phyloP scores from a whole-genome alignment of 768 basidiomycete species.

The Bullera alba region DNA sequence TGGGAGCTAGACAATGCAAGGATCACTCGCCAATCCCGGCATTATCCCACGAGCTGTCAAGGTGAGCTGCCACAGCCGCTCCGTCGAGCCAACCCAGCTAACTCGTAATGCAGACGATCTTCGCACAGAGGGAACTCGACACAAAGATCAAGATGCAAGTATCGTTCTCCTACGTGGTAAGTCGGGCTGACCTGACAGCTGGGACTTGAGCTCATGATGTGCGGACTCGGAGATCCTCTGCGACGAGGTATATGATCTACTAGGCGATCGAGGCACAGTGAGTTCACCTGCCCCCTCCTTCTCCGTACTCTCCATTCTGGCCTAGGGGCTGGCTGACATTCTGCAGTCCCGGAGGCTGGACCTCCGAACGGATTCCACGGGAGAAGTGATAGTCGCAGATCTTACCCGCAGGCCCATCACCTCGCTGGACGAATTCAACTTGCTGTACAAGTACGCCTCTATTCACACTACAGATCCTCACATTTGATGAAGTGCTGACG shows the following conservation, averaged over 20 bases:
- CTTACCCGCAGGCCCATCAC: slow-evolving; percentile 47
- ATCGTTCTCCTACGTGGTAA: slow-evolving; percentile 57
- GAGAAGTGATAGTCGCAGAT: slow-evolving; percentile 57
- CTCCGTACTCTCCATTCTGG: not conserved
- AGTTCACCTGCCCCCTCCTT: too few relatives aligned
- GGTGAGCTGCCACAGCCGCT: too few relatives aligned
- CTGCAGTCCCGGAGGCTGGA: slow-evolving; percentile 49
- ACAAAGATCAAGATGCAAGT: slow-evolving; percentile 49
- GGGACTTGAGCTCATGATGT: too few relatives aligned
- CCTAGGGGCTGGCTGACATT: not conserved
- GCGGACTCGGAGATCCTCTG: slow-evolving; percentile 73
- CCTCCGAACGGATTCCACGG: slow-evolving; percentile 53
- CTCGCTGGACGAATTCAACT: slow-evolving; percentile 52
- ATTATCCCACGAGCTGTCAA: slow-evolving; percentile 76
- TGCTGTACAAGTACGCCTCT: slow-evolving; percentile 44
- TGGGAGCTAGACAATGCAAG: slow-evolving; percentile 72
- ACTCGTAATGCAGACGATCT: slow-evolving; percentile 10
- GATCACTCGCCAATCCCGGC: slow-evolving; percentile 63
- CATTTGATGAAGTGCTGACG: too few relatives aligned
- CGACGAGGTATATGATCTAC: slow-evolving; percentile 81
- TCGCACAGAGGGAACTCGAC: slow-evolving; percentile 42
- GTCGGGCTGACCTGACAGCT: slow-evolving; percentile 2
- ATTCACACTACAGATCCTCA: not conserved
- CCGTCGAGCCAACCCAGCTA: not conserved
- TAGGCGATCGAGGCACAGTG: slow-evolving; percentile 47